These are phyloP conservation scores for Cercospora canescens DNA, from an alignment of 2,329 filamentous ascomycete genomes.

Conservation along the genomic window DNA sequence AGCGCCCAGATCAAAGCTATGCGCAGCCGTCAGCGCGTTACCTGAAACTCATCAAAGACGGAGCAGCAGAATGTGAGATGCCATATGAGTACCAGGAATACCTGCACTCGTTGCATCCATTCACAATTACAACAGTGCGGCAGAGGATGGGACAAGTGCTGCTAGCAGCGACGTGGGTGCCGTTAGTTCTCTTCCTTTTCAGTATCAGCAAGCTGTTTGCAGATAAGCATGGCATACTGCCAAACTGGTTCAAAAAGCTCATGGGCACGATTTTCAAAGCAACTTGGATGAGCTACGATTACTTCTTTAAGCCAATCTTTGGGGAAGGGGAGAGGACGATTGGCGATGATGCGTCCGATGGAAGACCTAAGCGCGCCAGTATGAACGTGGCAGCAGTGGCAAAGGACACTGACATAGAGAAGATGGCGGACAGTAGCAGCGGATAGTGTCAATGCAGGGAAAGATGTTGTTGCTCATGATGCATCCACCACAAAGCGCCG, in stretches of 20 bases:
- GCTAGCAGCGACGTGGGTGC: conserved; percentile 61
- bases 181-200: conserved; percentile 58
- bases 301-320: conserved; percentile 65
- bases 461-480: background rate
- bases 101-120: conserved; percentile 68
- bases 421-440: background rate
- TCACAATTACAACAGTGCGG: conserved; percentile 64
- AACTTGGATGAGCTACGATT: conserved; percentile 67
- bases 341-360: conserved; percentile 24
- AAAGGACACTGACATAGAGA: conserved; percentile 10
- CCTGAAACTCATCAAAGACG: conserved; percentile 74
- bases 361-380: background rate
- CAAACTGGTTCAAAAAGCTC: conserved; percentile 63
- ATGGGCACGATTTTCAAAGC: conserved; percentile 56
- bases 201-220: conserved; percentile 53
- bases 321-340: conserved; percentile 80
- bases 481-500: background rate
- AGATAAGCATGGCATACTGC: conserved; percentile 66
- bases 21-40: conserved; percentile 85
- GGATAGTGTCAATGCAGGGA: background rate
- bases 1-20: conserved; percentile 67
- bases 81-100: conserved; percentile 77
- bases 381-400: background rate
- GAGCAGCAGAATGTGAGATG: conserved; percentile 76
- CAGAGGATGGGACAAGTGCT: conserved; percentile 67